Conservation (phyloP, 352 stramenopile species). For the Phytophthora tubulina region DNA sequence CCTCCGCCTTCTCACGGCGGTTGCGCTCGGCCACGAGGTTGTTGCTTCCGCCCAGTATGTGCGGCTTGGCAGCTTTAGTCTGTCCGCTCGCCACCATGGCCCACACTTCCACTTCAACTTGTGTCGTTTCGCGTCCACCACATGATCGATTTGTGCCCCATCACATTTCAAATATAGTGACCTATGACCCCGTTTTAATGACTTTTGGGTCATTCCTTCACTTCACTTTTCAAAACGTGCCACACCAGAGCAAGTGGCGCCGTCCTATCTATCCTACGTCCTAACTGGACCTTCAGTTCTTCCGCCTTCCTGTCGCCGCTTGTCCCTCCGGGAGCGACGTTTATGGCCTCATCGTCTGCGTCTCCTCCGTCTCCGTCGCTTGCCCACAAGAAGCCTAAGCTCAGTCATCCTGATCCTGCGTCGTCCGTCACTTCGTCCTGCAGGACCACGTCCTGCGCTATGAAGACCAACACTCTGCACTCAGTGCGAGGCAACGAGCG, state of each 20-base stretch:
- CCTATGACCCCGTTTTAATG: neutral
- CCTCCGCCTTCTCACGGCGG: slow-evolving; percentile 66
- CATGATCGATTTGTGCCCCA: neutral
- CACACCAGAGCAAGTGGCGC: too few relatives aligned
- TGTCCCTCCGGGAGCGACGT: slow-evolving; percentile 32
- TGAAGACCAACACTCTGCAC: slow-evolving; percentile 34
- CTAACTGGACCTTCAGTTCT: neutral
- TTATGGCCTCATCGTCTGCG: slow-evolving; percentile 49
- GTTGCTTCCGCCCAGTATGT: slow-evolving; percentile 75
- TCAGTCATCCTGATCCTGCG: slow-evolving; percentile 33
- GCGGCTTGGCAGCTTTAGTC: slow-evolving; percentile 33
- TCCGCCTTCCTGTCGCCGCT: neutral
- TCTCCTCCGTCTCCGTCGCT: slow-evolving; percentile 44
- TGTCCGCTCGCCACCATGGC: slow-evolving; percentile 10
- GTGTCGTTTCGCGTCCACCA: slow-evolving; percentile 18
- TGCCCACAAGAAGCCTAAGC: slow-evolving; percentile 59
- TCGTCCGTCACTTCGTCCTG: slow-evolving; percentile 30
- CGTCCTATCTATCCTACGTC: too few relatives aligned
- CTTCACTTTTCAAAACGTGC: neutral
- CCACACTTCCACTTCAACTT: slow-evolving; percentile 20
- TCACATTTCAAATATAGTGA: neutral
- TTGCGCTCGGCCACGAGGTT: slow-evolving; percentile 69
- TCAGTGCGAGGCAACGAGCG: slow-evolving; percentile 50
- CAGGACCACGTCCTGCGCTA: slow-evolving; percentile 10
- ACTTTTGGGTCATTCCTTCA: neutral